Evolutionary conservation across 1,284 basidiomycete genomes (phyloP).

Genomic region (Apiotrichum gamsii): DNA sequence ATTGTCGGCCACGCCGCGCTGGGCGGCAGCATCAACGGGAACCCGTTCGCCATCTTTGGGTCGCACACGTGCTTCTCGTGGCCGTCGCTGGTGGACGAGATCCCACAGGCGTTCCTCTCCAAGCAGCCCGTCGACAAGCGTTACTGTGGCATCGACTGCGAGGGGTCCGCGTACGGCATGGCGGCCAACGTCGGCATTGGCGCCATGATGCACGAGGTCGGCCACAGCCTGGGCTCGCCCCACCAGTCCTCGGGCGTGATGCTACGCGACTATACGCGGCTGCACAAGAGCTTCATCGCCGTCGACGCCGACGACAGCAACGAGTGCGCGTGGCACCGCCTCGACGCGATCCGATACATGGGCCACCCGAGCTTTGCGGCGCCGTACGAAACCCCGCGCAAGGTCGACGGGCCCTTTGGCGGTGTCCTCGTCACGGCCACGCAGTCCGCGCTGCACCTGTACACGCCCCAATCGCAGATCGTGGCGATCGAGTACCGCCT

Average conservation of each 20-base stretch:
- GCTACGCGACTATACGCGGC: constrained; percentile 10
- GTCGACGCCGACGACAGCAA: constrained; percentile 3
- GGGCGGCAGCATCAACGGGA: not conserved
- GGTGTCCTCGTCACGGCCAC: constrained; percentile 7
- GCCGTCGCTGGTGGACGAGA: constrained; percentile 2
- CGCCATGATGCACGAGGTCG: constrained; percentile 10
- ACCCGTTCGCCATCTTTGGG: constrained; percentile 7
- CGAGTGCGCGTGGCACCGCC: constrained; percentile 10
- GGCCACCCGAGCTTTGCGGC: constrained; percentile 1
- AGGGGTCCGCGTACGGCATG: constrained; percentile 8
- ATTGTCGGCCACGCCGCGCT: constrained; percentile 10
- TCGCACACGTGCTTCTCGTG: constrained; percentile 6
- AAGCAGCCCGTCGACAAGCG: constrained; percentile 1
- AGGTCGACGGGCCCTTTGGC: not conserved
- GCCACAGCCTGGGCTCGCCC: constrained; percentile 6
- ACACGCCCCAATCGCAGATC: not conserved
- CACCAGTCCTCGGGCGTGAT: constrained; percentile 10
- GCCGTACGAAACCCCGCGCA: constrained; percentile 1
- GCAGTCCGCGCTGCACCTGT: not conserved
- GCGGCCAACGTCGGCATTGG: constrained; percentile 11
- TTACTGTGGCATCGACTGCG: constrained; percentile 7
- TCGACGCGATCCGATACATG: constrained; percentile 5
- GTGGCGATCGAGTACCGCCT: constrained; percentile 7
- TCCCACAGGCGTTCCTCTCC: not conserved
- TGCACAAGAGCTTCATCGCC: constrained; percentile 11